phyloP scores from a whole-genome alignment of 1,284 basidiomycete genomes.

The Sanghuangporus sanghuang region DNA sequence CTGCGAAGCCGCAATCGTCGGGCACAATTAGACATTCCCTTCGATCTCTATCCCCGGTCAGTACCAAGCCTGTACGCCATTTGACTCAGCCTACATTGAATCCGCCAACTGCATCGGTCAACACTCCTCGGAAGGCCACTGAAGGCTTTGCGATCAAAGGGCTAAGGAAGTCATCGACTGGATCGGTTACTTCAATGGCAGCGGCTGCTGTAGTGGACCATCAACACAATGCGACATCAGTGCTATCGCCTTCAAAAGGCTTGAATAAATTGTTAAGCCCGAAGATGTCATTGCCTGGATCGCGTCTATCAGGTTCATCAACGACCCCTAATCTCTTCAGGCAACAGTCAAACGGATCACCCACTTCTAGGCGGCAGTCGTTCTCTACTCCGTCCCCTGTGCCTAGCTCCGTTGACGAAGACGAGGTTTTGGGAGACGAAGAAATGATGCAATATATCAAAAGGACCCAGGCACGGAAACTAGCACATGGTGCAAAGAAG shows the following conservation, averaged over 20 bases:
- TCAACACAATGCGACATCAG: conserved; percentile 38
- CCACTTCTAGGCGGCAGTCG: conserved; percentile 70
- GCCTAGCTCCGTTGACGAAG: conserved; percentile 76
- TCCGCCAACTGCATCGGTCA: conserved; percentile 32
- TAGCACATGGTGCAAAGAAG: conserved; percentile 78
- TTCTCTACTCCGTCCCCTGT: conserved; percentile 78
- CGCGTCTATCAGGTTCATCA: conserved; percentile 48
- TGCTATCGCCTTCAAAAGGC: conserved; percentile 76
- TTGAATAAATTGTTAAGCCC: conserved; percentile 68
- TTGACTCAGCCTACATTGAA: conserved; percentile 55
- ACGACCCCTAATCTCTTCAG: conserved; percentile 49
- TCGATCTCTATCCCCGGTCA: conserved; percentile 54
- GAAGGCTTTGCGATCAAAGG: conserved; percentile 74
- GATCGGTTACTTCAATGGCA: conserved; percentile 62
- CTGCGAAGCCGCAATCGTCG: conserved; percentile 35
- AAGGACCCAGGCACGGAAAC: conserved; percentile 83
- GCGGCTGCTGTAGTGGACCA: conserved; percentile 38
- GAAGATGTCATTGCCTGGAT: conserved; percentile 59
- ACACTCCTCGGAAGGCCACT: conserved; percentile 55
- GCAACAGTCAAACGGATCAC: conserved; percentile 52
- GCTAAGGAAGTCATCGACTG: conserved; percentile 73
- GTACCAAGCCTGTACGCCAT: conserved; percentile 24
- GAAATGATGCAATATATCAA: conserved; percentile 96
- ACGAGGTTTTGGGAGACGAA: conserved; percentile 87
- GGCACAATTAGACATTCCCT: conserved; percentile 40